A percentile compares a stretch with the other conserved stretches of the same genome.
phyloP scores from a whole-genome alignment of 208 protist species.

The Vickermania spadyakhi region DNA sequence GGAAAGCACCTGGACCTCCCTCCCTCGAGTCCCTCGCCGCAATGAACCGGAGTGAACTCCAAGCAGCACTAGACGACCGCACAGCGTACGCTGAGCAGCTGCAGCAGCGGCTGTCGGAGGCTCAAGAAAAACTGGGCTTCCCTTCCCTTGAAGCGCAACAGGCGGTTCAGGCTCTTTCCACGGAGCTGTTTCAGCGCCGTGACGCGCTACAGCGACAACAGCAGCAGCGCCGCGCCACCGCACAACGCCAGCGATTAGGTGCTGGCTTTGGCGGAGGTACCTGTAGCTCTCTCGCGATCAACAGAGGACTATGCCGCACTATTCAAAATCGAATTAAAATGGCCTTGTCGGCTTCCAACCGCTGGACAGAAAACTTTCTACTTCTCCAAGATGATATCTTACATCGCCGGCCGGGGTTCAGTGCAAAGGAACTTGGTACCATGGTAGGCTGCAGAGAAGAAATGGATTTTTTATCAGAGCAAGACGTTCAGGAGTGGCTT shows the following conservation, averaged over 20 bases:
- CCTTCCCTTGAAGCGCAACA: conserved; percentile 3
- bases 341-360: conserved; percentile 52
- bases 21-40: background rate
- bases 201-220: background rate
- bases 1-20: conserved; percentile 1
- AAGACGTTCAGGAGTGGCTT: too few relatives aligned
- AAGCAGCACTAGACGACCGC: background rate
- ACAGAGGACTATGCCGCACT: conserved; percentile 16
- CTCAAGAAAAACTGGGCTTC: conserved; percentile 1
- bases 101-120: conserved; percentile 4
- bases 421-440: background rate
- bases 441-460: too few relatives aligned
- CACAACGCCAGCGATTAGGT: background rate
- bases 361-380: conserved; percentile 80
- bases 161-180: conserved; percentile 1
- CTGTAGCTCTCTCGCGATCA: conserved; percentile 11
- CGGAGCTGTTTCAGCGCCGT: background rate
- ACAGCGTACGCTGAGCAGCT: conserved; percentile 1
- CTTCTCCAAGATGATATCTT: conserved; percentile 47
- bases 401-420: conserved; percentile 1
- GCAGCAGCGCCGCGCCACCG: background rate
- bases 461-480: too few relatives aligned
- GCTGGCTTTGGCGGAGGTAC: background rate
- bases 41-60: background rate
- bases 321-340: conserved; percentile 16